Percentiles rank a stretch among this genome's conserved stretches.
Evolutionary conservation across 2,329 filamentous ascomycete species (phyloP).

Genomic region (Mycogone perniciosa): DNA sequence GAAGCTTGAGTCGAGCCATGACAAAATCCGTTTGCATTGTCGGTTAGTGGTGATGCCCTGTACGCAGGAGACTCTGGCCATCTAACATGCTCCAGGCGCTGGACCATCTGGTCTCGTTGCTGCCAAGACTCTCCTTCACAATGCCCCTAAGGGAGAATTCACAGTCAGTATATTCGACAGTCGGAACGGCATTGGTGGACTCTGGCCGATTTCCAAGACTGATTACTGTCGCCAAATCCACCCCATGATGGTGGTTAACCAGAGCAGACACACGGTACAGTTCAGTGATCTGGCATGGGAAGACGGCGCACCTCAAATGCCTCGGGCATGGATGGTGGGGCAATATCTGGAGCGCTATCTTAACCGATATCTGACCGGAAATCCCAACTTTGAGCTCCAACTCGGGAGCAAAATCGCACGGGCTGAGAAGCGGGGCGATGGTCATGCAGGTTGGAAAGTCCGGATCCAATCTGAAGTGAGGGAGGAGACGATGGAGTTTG

Average conservation of each 20-base stretch:
- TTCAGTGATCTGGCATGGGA: constrained; percentile 70
- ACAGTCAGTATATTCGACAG: constrained; percentile 65
- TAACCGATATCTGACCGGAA: constrained; percentile 46
- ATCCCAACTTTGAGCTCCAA: constrained; percentile 37
- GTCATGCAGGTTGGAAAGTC: constrained; percentile 39
- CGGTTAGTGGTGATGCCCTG: constrained; percentile 22
- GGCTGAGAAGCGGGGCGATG: constrained; percentile 29
- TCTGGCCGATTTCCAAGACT: constrained; percentile 59
- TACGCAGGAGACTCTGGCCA: not conserved
- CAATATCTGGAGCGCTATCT: constrained; percentile 63
- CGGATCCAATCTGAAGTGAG: constrained; percentile 28
- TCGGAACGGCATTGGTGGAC: constrained; percentile 60
- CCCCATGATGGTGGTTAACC: constrained; percentile 65
- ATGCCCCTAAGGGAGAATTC: constrained; percentile 50
- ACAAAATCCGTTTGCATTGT: constrained; percentile 36
- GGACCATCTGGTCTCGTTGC: constrained; percentile 63
- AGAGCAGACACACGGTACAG: constrained; percentile 69
- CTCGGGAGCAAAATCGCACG: constrained; percentile 42
- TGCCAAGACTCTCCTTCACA: constrained; percentile 65
- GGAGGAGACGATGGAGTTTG: constrained; percentile 49
- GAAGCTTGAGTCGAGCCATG: constrained; percentile 22
- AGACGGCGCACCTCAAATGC: constrained; percentile 55
- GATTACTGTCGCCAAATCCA: constrained; percentile 51
- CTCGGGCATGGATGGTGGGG: constrained; percentile 71
- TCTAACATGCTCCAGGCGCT: constrained; percentile 43